Percentiles rank a stretch among this genome's conserved stretches.
Conservation (phyloP, 108 stramenopile species). For the Nannochloropsis gaditana region DNA sequence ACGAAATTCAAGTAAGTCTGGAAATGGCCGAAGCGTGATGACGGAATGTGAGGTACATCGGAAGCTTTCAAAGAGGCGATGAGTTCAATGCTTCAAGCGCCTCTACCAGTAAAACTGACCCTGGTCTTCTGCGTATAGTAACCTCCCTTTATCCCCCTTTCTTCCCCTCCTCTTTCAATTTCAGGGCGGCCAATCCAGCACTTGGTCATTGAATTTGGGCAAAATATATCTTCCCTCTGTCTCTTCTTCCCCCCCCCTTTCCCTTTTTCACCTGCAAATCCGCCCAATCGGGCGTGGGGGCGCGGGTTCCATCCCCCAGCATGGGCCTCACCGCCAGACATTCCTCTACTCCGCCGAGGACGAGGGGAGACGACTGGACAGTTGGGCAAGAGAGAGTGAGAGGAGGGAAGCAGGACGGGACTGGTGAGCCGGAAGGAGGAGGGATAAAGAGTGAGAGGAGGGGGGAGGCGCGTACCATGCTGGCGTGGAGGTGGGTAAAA, state of each 20-base stretch:
- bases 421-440: neutral
- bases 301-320: neutral
- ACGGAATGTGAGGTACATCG: neutral
- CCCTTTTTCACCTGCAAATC: neutral
- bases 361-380: neutral
- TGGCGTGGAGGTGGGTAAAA: neutral
- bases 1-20: neutral
- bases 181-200: too few species aligned
- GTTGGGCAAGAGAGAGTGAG: neutral
- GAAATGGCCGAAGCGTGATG: neutral
- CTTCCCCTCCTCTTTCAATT: neutral
- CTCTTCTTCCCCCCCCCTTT: neutral
- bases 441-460: neutral
- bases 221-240: neutral
- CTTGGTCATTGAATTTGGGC: too few species aligned
- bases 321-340: neutral
- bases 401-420: neutral
- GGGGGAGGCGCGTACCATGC: neutral
- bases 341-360: neutral
- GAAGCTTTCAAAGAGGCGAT: neutral
- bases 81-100: neutral
- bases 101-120: too few species aligned
- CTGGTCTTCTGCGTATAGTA: too few species aligned
- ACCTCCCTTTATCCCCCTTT: neutral
- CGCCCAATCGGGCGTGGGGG: neutral